Percentiles rank a stretch among this genome's conserved stretches.
phyloP scores from a whole-genome alignment of 192 early-diverging fungal genomes.

The Podila verticillata region DNA sequence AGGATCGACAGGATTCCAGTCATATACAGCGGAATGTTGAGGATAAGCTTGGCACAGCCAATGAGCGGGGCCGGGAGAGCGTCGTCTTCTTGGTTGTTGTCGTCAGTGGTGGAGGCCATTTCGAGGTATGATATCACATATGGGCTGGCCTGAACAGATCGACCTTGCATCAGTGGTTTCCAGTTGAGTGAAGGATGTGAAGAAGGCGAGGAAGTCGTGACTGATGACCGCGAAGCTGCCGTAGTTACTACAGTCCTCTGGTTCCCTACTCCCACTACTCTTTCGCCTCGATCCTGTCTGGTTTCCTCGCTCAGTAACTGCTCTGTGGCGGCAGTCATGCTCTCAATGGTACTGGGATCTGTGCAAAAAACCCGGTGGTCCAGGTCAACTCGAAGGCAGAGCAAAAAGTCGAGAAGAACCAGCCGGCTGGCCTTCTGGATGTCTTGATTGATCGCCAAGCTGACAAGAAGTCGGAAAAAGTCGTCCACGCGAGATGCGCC shows the following conservation, averaged over 20 bases:
- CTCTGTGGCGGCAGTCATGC: constrained; percentile 42
- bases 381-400: constrained; percentile 59
- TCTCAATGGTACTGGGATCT: constrained; percentile 36
- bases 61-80: constrained; percentile 26
- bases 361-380: constrained; percentile 63
- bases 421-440: constrained; percentile 56
- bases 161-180: constrained; percentile 45
- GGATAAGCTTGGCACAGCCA: constrained; percentile 57
- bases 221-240: not conserved
- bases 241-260: not conserved
- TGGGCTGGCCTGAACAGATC: constrained; percentile 42
- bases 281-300: constrained; percentile 29
- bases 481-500: constrained; percentile 41
- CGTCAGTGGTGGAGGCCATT: constrained; percentile 35
- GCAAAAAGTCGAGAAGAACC: constrained; percentile 58
- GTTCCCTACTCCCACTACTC: not conserved
- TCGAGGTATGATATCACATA: constrained; percentile 48
- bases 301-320: constrained; percentile 40
- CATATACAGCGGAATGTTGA: constrained; percentile 64
- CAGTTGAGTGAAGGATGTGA: constrained; percentile 33
- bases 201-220: not conserved
- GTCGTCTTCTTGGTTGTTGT: constrained; percentile 11
- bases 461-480: constrained; percentile 52
- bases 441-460: constrained; percentile 48
- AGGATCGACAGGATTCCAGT: constrained; percentile 67